phyloP scores from a whole-genome alignment of 106 monocot genomes.

The Allium fistulosum region DNA sequence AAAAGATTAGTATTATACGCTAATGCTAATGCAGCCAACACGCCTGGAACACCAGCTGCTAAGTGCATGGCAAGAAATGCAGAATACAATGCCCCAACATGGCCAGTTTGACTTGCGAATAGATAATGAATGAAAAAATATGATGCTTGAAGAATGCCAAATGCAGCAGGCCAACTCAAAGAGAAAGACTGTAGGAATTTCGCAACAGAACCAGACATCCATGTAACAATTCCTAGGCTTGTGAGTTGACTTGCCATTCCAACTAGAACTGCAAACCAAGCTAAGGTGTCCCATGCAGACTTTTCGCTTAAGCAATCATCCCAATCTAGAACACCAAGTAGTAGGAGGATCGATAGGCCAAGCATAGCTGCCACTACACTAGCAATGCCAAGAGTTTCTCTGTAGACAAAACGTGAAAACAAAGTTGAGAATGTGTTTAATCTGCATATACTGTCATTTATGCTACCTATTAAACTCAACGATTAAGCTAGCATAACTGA shows the following conservation, averaged over 20 bases:
- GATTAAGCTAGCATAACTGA: neutral
- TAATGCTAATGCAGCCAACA: conserved; percentile 76
- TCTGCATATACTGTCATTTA: too few relatives aligned
- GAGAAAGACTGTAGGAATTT: conserved; percentile 72
- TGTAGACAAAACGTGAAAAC: conserved; percentile 4
- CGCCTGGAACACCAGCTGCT: conserved; percentile 86
- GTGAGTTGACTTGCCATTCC: conserved; percentile 95
- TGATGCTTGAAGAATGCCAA: conserved; percentile 68
- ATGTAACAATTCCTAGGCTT: conserved; percentile 70
- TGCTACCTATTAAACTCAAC: neutral
- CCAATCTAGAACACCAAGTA: conserved; percentile 86
- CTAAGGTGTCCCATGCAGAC: conserved; percentile 93
- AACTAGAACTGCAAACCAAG: conserved; percentile 97
- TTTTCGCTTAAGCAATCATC: conserved; percentile 95
- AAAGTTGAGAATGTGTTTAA: neutral
- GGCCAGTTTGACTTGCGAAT: conserved; percentile 98
- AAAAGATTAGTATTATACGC: conserved; percentile 98
- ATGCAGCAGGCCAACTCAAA: conserved; percentile 89
- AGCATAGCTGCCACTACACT: conserved; percentile 97
- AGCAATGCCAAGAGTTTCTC: conserved; percentile 65
- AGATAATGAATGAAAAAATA: conserved; percentile 95
- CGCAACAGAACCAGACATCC: conserved; percentile 90
- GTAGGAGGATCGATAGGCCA: conserved; percentile 81
- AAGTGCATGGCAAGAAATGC: conserved; percentile 98
- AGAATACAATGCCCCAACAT: conserved; percentile 93